A percentile compares a stretch with the other conserved stretches of the same genome.
Conservation (phyloP, 2,329 filamentous ascomycete species). For the Pezizomycotina sp. region DNA sequence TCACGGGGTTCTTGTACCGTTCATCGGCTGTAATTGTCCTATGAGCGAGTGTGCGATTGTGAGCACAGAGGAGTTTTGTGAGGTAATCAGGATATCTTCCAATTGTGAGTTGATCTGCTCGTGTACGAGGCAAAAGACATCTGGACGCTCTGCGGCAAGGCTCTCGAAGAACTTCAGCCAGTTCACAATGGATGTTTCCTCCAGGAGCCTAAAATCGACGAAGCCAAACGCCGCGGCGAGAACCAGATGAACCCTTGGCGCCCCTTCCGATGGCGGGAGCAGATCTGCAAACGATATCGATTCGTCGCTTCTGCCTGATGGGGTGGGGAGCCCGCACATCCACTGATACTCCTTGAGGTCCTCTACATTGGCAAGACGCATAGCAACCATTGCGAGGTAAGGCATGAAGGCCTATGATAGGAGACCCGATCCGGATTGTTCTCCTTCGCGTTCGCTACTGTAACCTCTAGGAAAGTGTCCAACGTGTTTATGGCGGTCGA, state of each 20-base stretch:
- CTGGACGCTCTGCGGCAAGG: slow-evolving; percentile 39
- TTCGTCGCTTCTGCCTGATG: slow-evolving; percentile 22
- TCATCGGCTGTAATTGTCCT: slow-evolving; percentile 41
- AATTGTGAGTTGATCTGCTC: slow-evolving; percentile 42
- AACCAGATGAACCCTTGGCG: slow-evolving; percentile 46
- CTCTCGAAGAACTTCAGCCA: slow-evolving; percentile 44
- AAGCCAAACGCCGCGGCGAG: slow-evolving; percentile 47
- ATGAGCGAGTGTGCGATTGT: slow-evolving; percentile 45
- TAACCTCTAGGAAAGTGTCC: slow-evolving; percentile 44
- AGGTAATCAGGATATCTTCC: slow-evolving; percentile 46
- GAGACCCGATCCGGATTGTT: slow-evolving; percentile 24
- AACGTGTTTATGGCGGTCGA: slow-evolving; percentile 43
- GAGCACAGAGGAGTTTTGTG: slow-evolving; percentile 44
- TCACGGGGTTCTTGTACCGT: slow-evolving; percentile 36
- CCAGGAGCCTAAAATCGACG: slow-evolving; percentile 49
- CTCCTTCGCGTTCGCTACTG: slow-evolving; percentile 26
- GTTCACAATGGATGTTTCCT: slow-evolving; percentile 45
- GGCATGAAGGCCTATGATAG: no score
- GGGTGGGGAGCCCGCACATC: slow-evolving; percentile 44
- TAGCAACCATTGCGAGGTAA: slow-evolving; percentile 18
- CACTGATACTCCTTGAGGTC: slow-evolving; percentile 46
- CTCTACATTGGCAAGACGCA: slow-evolving; percentile 27
- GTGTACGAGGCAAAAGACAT: slow-evolving; percentile 33
- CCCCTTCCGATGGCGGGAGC: slow-evolving; percentile 34
- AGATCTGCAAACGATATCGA: slow-evolving; percentile 30